Base-by-base conservation (phyloP, 345 rosid genomes). In the Populus simonii region DNA sequence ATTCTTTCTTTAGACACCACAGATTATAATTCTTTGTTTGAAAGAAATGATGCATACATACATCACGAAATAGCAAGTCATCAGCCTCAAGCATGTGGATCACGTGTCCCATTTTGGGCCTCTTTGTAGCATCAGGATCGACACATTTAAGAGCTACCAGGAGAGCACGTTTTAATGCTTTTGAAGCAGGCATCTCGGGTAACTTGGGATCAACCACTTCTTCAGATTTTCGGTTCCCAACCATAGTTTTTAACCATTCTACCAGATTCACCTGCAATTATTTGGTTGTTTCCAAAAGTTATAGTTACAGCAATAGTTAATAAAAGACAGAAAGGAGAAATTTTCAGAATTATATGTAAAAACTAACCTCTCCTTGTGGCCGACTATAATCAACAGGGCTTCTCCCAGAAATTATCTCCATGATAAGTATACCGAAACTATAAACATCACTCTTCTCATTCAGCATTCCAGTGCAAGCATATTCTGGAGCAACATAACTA, bases 11-110 rank as follows among this genome's bases (percentile, higher is more conserved):
- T 53, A 71, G 16, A 71, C 11, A 57, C 53, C 11, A 33, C 7
- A 12, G 31, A n/a, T 75, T 47, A 73, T 63, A 39, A 18, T 29
- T 41, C 29, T 33, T 11, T 16, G 61, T 78, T 33, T 7, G 49
- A 36, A 67, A 70, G 72, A 47, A 57, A 67, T 23, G 65, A 74
- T 27, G 80, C 90, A 36, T 89, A 91, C 99, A 77, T 95, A 93
- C 99, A 77, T 95, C 93, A 38, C 84, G 92, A 82, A 85, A 86
- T 82, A 93, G 84, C 83, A 95, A 79, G 84, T 93, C 93, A 80
- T 95, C 99, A 11, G 97, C 94, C 87, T 93, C 99, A n/a, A 95
- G 97, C 99, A 93, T 93, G 89, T 95, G 99, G 83, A 95, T 91
- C 57, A 95, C 89, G 76, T 95, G 91, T 63, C 97, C 98, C 98